Conservation (phyloP, 139 green algal species). For the Eudorina sp. region DNA sequence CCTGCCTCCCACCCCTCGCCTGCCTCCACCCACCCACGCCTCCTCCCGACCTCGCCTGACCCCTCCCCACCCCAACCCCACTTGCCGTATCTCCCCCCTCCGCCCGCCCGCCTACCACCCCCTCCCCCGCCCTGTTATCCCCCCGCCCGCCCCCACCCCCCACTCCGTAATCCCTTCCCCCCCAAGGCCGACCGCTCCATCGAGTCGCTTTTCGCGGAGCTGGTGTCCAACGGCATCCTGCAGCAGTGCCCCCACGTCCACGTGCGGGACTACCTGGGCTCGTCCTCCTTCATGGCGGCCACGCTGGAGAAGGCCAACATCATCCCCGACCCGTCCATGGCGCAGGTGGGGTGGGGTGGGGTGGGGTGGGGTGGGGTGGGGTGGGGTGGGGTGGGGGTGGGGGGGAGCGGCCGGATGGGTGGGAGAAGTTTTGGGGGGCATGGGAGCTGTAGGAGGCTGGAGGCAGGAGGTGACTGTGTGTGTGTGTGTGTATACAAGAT, state of each 20-base stretch:
- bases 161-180: neutral
- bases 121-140: neutral
- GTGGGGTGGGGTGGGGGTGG: neutral
- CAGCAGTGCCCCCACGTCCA: constrained; percentile 59
- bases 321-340: constrained; percentile 79
- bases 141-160: neutral
- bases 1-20: too few relatives aligned
- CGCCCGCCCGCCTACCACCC: too few relatives aligned
- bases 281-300: constrained; percentile 67
- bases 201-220: constrained; percentile 91
- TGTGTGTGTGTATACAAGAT: too few relatives aligned
- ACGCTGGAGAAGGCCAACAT: constrained; percentile 75
- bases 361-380: constrained; percentile 45
- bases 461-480: neutral
- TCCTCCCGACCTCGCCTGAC: neutral
- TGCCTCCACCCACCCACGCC: too few relatives aligned
- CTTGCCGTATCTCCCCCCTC: too few relatives aligned
- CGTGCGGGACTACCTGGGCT: constrained; percentile 83
- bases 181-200: constrained; percentile 80
- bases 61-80: neutral
- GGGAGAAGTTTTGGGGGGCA: neutral
- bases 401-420: too few relatives aligned
- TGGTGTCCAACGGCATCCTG: constrained; percentile 84
- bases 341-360: constrained; percentile 60
- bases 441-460: too few relatives aligned